These are phyloP conservation scores for Solanum piurae DNA, from an alignment of 257 asterid species.

Conservation along the genomic window DNA sequence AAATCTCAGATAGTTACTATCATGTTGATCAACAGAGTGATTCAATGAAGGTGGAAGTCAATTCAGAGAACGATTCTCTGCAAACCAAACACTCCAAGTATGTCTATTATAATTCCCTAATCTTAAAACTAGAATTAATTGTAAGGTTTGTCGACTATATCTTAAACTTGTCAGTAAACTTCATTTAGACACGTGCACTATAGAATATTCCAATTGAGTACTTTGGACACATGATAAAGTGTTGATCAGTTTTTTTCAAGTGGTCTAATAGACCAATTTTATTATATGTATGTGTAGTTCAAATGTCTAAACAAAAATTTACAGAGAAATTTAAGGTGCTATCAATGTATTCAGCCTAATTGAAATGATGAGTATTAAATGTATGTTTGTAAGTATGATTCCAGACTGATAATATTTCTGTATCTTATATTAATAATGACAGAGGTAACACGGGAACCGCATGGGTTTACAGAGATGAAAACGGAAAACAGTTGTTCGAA, in stretches of 20 bases:
- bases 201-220: not conserved
- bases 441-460: not conserved
- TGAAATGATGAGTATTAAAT: not conserved
- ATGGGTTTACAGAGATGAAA: not conserved
- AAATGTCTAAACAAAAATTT: not conserved
- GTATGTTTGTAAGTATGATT: not conserved
- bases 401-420: not conserved
- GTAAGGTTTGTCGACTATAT: not conserved
- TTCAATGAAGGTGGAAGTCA: not conserved
- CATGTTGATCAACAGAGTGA: not conserved
- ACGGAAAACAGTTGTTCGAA: not conserved
- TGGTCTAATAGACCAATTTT: not conserved
- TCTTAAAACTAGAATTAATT: not conserved
- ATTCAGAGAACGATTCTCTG: not conserved
- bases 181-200: not conserved
- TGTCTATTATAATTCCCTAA: not conserved
- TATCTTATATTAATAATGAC: not conserved
- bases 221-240: not conserved
- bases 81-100: not conserved
- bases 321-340: not conserved
- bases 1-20: not conserved
- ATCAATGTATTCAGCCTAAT: not conserved
- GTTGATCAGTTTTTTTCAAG: not conserved
- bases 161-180: not conserved
- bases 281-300: not conserved